These are phyloP conservation scores for Balamuthia mandrillaris DNA, from an alignment of 208 protist genomes.

Conservation along the genomic window DNA sequence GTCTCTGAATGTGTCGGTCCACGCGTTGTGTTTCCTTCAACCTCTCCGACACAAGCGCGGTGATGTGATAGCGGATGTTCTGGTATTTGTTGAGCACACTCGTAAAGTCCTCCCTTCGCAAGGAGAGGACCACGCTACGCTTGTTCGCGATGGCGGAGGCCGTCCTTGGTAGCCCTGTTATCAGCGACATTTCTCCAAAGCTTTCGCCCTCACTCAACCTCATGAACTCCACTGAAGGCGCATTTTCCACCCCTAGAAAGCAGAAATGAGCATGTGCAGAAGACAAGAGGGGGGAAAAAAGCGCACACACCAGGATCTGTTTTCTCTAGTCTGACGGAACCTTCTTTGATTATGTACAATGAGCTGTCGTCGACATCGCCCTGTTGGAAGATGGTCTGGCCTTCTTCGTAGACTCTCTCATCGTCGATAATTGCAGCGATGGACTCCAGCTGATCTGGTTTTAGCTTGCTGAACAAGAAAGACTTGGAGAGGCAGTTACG, in stretches of 20 bases:
- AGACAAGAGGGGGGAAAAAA: neutral
- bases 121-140: neutral
- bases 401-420: neutral
- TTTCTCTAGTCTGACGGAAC: neutral
- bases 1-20: too few species aligned
- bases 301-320: neutral
- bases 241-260: neutral
- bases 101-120: neutral
- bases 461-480: neutral
- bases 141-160: neutral
- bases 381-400: neutral
- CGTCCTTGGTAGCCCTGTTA: neutral
- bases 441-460: neutral
- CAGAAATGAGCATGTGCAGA: neutral
- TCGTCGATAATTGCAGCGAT: neutral
- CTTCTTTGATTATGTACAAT: neutral
- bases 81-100: neutral
- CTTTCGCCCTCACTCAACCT: neutral
- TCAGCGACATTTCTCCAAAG: conserved; percentile 1
- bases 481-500: neutral
- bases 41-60: neutral
- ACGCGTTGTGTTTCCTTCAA: too few species aligned
- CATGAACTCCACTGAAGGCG: neutral
- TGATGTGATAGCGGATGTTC: conserved; percentile 2
- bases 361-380: neutral